phyloP scores from a whole-genome alignment of 1,284 basidiomycete species.

The Puccinia sorghi region DNA sequence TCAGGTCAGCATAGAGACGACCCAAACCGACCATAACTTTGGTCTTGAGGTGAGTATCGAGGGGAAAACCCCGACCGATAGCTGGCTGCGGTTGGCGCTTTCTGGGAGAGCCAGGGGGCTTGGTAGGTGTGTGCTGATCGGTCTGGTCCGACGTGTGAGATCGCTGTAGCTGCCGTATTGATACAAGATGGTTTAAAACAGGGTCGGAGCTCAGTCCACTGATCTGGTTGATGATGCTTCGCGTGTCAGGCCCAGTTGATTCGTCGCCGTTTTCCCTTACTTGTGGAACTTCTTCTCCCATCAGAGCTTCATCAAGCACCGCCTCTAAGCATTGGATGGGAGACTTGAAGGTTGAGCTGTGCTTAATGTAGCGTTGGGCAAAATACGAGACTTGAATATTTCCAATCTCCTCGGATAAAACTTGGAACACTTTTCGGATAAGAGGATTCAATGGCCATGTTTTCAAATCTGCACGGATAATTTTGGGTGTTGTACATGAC shows the following conservation, averaged over 20 bases:
- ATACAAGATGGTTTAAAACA: conserved; percentile 16
- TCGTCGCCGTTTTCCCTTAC: background rate
- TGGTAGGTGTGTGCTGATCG: background rate
- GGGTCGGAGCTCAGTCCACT: conserved; percentile 29
- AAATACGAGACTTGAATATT: conserved; percentile 26
- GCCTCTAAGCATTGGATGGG: conserved; percentile 17
- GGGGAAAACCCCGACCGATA: conserved; percentile 14
- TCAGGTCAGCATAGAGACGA: conserved; percentile 39
- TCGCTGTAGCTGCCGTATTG: background rate
- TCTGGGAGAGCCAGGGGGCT: conserved; percentile 39
- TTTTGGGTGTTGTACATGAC: background rate
- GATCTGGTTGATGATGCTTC: conserved; percentile 16
- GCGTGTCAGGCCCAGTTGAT: conserved; percentile 11
- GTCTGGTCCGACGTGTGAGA: background rate
- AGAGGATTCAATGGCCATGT: conserved; percentile 39
- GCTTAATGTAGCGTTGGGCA: conserved; percentile 26
- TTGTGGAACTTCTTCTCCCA: conserved; percentile 23
- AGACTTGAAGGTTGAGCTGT: background rate
- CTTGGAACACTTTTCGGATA: conserved; percentile 28
- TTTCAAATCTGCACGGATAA: conserved; percentile 23
- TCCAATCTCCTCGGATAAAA: conserved; percentile 40
- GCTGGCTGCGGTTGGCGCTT: conserved; percentile 11
- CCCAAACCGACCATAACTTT: conserved; percentile 43
- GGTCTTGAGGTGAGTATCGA: conserved; percentile 20
- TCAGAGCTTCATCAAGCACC: conserved; percentile 26